Percentiles rank a stretch among this genome's conserved stretches.
These are phyloP conservation scores for Seminavis robusta DNA, from an alignment of 108 stramenopile genomes.

Conservation along the genomic window DNA sequence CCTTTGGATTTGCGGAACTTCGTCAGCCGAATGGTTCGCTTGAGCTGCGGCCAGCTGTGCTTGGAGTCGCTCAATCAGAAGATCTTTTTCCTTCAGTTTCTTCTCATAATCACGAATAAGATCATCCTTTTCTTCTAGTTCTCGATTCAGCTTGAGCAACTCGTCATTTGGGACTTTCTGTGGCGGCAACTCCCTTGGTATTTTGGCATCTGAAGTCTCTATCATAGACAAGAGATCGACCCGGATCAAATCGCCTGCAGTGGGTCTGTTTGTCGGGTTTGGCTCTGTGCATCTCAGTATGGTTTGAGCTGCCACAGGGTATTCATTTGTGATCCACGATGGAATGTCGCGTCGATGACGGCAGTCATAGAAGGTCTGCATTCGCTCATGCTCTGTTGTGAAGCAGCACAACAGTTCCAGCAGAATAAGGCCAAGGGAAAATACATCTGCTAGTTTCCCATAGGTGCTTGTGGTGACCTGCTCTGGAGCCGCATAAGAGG, in stretches of 20 bases:
- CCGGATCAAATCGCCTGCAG: constrained; percentile 41
- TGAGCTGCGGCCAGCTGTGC: background rate
- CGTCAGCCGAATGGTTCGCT: background rate
- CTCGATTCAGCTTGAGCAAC: background rate
- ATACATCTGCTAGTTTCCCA: constrained; percentile 88
- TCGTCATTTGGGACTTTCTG: background rate
- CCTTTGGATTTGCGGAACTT: background rate
- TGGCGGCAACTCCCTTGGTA: background rate
- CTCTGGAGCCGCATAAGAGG: constrained; percentile 93
- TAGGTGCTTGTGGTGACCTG: constrained; percentile 74
- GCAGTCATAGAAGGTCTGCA: constrained; percentile 65
- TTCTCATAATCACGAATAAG: constrained; percentile 18
- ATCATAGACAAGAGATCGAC: background rate
- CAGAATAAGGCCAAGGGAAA: constrained; percentile 90
- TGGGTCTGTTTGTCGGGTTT: constrained; percentile 50
- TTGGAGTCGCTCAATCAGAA: background rate
- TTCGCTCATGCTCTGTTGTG: constrained; percentile 83
- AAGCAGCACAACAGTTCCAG: constrained; percentile 91
- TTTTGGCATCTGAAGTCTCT: background rate
- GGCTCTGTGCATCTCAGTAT: constrained; percentile 63
- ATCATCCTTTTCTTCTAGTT: constrained; percentile 36
- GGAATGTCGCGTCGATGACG: constrained; percentile 50
- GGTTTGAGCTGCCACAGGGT: constrained; percentile 50
- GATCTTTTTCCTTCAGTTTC: constrained; percentile 5
- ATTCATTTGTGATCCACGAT: constrained; percentile 27